These are phyloP conservation scores for Lasiodiplodia sp. DNA, from an alignment of 2,329 filamentous ascomycete species.

Conservation along the genomic window DNA sequence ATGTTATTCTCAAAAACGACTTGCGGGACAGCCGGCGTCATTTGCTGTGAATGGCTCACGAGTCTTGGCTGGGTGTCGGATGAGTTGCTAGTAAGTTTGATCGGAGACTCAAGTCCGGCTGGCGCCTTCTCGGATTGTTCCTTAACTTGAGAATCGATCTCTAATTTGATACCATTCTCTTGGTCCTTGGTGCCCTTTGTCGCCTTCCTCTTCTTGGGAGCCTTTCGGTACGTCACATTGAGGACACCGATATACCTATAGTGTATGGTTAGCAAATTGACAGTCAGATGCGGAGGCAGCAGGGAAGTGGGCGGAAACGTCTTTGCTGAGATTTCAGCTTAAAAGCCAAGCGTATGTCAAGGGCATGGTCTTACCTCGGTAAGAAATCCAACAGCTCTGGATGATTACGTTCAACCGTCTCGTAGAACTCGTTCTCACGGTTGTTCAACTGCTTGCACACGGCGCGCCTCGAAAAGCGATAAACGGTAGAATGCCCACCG, in stretches of 20 bases:
- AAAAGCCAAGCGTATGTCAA: slow-evolving; percentile 36
- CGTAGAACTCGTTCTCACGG: slow-evolving; percentile 98
- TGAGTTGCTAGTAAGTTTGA: slow-evolving; percentile 35
- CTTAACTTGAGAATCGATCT: slow-evolving; percentile 11
- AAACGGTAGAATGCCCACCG: slow-evolving; percentile 93
- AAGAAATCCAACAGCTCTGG: slow-evolving; percentile 89
- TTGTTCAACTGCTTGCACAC: slow-evolving; percentile 99
- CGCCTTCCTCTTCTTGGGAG: slow-evolving; percentile 66
- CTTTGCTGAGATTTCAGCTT: slow-evolving; percentile 53
- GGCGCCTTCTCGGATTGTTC: slow-evolving; percentile 5
- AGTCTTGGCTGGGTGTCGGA: slow-evolving; percentile 54
- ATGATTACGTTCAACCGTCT: slow-evolving; percentile 90
- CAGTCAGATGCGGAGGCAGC: slow-evolving; percentile 16
- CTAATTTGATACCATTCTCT: slow-evolving; percentile 17
- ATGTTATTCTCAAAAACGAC: slow-evolving; percentile 94
- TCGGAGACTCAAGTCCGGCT: slow-evolving; percentile 7
- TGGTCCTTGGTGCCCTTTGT: slow-evolving; percentile 23
- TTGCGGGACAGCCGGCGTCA: slow-evolving; percentile 74
- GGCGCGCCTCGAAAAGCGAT: slow-evolving; percentile 91
- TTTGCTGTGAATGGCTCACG: slow-evolving; percentile 78
- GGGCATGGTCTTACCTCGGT: slow-evolving; percentile 65
- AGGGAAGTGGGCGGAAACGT: slow-evolving; percentile 29
- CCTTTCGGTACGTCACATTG: slow-evolving; percentile 93
- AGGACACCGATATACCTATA: slow-evolving; percentile 92
- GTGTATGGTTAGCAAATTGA: slow-evolving; percentile 42